Percentiles rank a stretch among this genome's conserved stretches.
Conservation (phyloP, 768 basidiomycete species). For the Suillus bovinus region DNA sequence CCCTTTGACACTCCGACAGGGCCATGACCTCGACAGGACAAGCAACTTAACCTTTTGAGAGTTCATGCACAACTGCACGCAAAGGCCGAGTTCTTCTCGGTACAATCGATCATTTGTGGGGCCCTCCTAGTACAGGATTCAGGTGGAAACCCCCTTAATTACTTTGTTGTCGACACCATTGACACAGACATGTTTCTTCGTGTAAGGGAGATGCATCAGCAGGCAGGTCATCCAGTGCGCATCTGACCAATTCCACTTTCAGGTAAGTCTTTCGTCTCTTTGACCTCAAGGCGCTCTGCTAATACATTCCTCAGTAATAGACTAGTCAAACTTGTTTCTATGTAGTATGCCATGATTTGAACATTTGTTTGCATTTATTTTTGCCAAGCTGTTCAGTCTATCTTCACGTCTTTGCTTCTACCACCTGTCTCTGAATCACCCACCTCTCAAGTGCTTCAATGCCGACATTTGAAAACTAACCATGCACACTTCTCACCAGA, state of each 20-base stretch:
- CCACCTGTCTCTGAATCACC: constrained; percentile 18
- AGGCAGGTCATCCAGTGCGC: not conserved
- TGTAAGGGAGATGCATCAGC: not conserved
- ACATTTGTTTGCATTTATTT: no score
- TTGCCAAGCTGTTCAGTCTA: no score
- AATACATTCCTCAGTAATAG: not conserved
- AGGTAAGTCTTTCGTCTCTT: not conserved
- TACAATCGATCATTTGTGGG: constrained; percentile 31
- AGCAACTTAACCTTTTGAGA: constrained; percentile 21
- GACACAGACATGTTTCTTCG: no score
- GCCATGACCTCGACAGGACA: constrained; percentile 17
- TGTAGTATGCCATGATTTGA: no score
- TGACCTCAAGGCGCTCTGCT: not conserved
- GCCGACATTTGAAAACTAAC: constrained; percentile 14
- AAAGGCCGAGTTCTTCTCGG: constrained; percentile 24
- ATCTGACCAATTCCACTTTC: not conserved
- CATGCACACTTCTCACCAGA: constrained; percentile 40
- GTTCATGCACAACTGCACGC: constrained; percentile 12
- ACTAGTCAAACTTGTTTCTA: not conserved
- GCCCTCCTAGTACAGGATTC: constrained; percentile 23
- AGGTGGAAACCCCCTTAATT: no score
- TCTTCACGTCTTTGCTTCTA: constrained; percentile 25
- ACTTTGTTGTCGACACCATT: no score
- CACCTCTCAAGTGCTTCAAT: constrained; percentile 10
- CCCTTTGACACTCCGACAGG: constrained; percentile 19